Base-by-base conservation (phyloP, 768 basidiomycete genomes). In the Phanerochaete sordida region DNA sequence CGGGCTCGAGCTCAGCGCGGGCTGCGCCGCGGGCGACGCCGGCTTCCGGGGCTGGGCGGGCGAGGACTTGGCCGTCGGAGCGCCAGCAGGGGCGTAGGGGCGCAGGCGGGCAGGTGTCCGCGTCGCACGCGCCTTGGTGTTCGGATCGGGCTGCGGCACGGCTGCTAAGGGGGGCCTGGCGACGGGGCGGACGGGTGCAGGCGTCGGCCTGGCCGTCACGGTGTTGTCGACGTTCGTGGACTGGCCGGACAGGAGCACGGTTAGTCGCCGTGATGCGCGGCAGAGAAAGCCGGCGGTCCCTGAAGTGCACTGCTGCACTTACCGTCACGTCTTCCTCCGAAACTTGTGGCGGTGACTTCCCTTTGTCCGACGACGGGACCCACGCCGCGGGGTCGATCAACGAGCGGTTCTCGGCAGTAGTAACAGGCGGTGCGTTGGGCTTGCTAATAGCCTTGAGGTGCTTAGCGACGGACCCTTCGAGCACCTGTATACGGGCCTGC, bases 351-450 rank as follows among this genome's bases (percentile, higher is more conserved):
- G 26, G 47, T 3, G 71, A 66, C 59, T 69, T 72, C 39, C 64
- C 63, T 5, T 60, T 62, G 1, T 69, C 67, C 23, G 69, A 70
- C 16, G 67, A 67, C 13, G 67, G 63, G 48, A 68, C 64, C 67
- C 67, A 74, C 3, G 65, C 62, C 2, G 66, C 58, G 11, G 72
- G 68, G 57, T 75, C 70, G 46, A 75, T 66, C 63, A 75, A 64
- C 2, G 74, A 75, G 1, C 55, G 64, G 13, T 48, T 45, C 16
- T 54, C 46, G 11, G 60, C 47, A 1, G 50, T 30, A 24, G 33
- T 23, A 31, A 31, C 50, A 21, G 15, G 50, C 6, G 43, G 8
- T 8, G 64, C 59, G 31, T 63, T 62, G 2, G 63, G n/a, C 53
- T 63, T 67, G n/a, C 55, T 57, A 65, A 70, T 68, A 16, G 66